Base-by-base conservation (phyloP, 1,139 yeast genomes). In the Candida pseudoviswanathii region DNA sequence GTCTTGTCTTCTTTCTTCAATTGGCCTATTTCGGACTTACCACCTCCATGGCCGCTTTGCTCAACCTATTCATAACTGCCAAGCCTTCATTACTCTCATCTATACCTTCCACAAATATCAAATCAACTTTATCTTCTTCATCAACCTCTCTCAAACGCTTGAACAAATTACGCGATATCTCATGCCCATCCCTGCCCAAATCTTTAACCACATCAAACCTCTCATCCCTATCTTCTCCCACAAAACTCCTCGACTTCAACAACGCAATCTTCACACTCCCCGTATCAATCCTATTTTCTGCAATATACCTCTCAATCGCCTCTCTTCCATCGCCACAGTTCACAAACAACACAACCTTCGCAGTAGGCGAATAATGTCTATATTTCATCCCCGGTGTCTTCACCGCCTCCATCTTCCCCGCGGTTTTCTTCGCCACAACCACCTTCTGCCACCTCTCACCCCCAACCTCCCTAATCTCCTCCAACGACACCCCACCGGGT, bases 321-420 rank as follows among this genome's bases (percentile, higher is more conserved):
- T 51, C 48, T 2, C 48, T 51, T 0, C 85, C 85, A 54, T 80
- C 75, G 0, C 73, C 77, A 56, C 81, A 75, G 39, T 73, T 78
- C 9, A 76, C 68, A 55, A 90, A 84, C n/a, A 92, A 67, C 0
- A 88, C 75, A 5, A 94, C 97, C 52, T 80, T 82, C 0, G 97
- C 97, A 2, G 80, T 78, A 2, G 99, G 99, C 0, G 97, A 89
- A 66, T 94, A 94, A 66, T 94, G 99, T 58, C 89, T 84, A 65
- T 94, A 94, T 63, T 94, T 94, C 99, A 94, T 94, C 0, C 99
- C 99, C 0, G 99, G 99, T 0, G 99, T 94, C 57, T 88, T 80
- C 0, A 92, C 98, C 0, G 84, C 77, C 60, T 88, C 97, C 46
- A 76, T 66, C 24, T 76, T 75, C 2, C 80, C 85, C 0, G 92